Evolutionary conservation across 805 yeast genomes (phyloP), one percentile per base, ranked within the genome.

Genomic region (Metschnikowia cerradonensis): DNA sequence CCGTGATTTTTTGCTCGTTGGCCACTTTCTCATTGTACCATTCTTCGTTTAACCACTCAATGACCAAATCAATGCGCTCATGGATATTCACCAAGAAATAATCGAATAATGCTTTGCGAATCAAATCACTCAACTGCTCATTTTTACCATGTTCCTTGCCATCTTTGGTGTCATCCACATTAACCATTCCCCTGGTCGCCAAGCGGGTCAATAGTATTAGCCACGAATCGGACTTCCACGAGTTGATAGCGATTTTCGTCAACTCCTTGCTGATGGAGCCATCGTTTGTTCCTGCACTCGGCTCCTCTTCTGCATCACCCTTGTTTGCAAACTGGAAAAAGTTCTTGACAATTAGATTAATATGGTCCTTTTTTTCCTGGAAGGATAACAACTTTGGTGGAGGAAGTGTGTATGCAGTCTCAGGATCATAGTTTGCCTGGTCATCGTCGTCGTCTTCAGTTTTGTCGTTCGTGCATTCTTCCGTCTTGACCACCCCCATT

Each of bases 31-130:
- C 88, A 45, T 81, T 73, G 68, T 81, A 84, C 95, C 97, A 94
- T 66, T 94, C 99, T 68, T 94, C 99, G 60, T 87, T 91, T 49
- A 94, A 71, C 99, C 99, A 94, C 55, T 87, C 90, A 36, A 92
- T 82, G 17, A 90, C 83, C 34, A 85, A 68, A 52, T 88, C 95
- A 11, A 91, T 76, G 34, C 92, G 73, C 8, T 73, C 75, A 49
- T 86, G 86, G 59, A 91, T 83, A 61, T 87, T 88, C 10, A 78
- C 83, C 60, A 88, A 73, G 49, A 90, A 84, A 63, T 86, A 88
- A 15, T 83, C 82, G 53, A 86, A 84, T 10, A 94, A 70, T 20
- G 89, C 80, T 20, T 79, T 81, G 58, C 97, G 76, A 11, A 92
- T 80, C 52, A 82, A 63, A 49, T 82, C 79, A 53, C 88, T 75